These are phyloP conservation scores for Apiospora phragmitis DNA, from an alignment of 2,329 filamentous ascomycete genomes.

Conservation along the genomic window DNA sequence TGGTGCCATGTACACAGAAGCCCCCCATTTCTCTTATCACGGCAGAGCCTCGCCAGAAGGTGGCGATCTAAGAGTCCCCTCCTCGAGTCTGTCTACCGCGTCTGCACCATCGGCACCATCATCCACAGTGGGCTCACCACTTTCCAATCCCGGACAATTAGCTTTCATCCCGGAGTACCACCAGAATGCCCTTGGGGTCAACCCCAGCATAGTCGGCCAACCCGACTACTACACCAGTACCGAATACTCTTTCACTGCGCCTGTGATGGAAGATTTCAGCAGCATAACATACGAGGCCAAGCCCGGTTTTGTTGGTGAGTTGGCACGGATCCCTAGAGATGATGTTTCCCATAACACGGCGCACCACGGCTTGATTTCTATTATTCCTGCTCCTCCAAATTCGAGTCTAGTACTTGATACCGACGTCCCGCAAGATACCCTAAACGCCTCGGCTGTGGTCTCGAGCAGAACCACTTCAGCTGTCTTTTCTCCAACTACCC, in stretches of 20 bases:
- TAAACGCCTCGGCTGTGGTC: conserved; percentile 29
- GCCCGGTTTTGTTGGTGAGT: conserved; percentile 59
- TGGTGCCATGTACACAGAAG: conserved; percentile 47
- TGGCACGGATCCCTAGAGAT: conserved; percentile 37
- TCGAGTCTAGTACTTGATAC: conserved; percentile 11
- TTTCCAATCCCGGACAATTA: conserved; percentile 59
- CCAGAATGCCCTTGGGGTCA: conserved; percentile 56
- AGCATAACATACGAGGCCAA: conserved; percentile 50
- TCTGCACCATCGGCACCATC: conserved; percentile 66
- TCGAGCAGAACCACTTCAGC: conserved; percentile 14
- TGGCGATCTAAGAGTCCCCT: conserved; percentile 49
- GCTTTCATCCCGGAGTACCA: conserved; percentile 60
- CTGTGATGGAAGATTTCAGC: conserved; percentile 51
- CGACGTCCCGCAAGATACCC: conserved; percentile 23
- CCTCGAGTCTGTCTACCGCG: conserved; percentile 60
- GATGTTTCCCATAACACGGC: conserved; percentile 20
- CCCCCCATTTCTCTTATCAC: conserved; percentile 45
- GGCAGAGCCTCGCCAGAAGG: conserved; percentile 53
- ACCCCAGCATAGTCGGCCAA: conserved; percentile 63
- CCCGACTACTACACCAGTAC: conserved; percentile 52
- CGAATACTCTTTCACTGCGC: conserved; percentile 56
- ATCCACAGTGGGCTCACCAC: conserved; percentile 67
- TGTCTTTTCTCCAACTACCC: conserved; percentile 25
- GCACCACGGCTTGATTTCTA: conserved; percentile 20
- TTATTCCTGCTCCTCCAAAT: conserved; percentile 23